Base-by-base conservation (phyloP, 164 flowering plant species). In the Liquidambar formosana region DNA sequence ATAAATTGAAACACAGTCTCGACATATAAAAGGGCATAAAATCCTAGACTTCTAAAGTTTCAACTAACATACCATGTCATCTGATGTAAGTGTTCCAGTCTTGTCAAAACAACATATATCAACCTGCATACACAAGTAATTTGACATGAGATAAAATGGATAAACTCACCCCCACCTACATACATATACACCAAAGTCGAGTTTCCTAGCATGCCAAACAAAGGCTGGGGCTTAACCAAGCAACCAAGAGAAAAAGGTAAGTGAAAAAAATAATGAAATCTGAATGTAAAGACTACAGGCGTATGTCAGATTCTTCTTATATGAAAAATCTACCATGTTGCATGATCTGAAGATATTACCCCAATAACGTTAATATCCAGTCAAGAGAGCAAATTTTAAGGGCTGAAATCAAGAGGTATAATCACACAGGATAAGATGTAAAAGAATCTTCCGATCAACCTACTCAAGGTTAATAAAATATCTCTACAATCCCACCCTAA, bases 61-160 rank as follows among this genome's bases (percentile, higher is more conserved):
- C 44, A 58, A 48, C 10, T 49, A 26, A 19, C 82, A 69, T 86
- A 95, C 99, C 99, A 95, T 95, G 82, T 95, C 99, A 88, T 95
- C 99, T 45, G 99, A 93, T 60, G 98, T 95, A 61, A 95, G 88
- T 60, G 99, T 93, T 66, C 99, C 98, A 9, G 99, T 95, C 83
- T 93, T 95, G 76, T 95, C 99, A 71, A 95, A 95, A 78, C 99
- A 95, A 75, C 99, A 95, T 49, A 93, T 86, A 75, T 95, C 99
- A 75, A 95, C 99, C 99, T 95, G 85, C 76, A 85, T 54, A 48
- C 11, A 21, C 38, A 52, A 66, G 19, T 51, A 8, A 62, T 33
- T 2, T 33, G 21, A 26, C 62, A 41, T 41, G 9, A 61, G 44
- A 1, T 14, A 23, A 46, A 13, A 19, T 25, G 63, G 63, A 3